Base-by-base conservation (phyloP, 2,329 filamentous ascomycete genomes). In the Aspergillus sp. region DNA sequence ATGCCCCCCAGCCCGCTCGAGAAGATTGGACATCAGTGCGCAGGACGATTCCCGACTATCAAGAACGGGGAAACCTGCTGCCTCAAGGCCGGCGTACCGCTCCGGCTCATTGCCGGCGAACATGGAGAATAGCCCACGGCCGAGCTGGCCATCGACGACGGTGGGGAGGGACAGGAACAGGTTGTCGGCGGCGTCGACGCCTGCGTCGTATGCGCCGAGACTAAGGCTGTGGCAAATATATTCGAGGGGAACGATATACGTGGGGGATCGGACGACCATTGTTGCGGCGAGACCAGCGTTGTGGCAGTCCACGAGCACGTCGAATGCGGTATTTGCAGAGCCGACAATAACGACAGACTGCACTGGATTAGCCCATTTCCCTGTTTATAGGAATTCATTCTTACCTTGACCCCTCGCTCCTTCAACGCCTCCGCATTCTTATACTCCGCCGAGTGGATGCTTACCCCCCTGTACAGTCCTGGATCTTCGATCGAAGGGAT, bases 281-380 rank as follows among this genome's bases (percentile, higher is more conserved):
- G 78, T 81, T 15, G 75, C 68, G 23, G 74, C 65, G n/a, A 76
- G 65, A 3, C 74, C 73, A 3, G 75, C 73, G 33, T 74, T 66
- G 51, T 74, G 72, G 67, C 79, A 79, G 64, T 81, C 77, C 60
- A 79, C 73, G 2, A 78, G 75, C 8, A 81, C 74, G 55, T 81
- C 79, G 63, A 81, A 79, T 0, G 65, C 70, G 0, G 79, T 80
- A 60, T 82, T 82, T 52, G 76, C 80, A 19, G 75, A 76, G 37
- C 79, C 79, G 12, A 82, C 68, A 0, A 81, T 72, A 5, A 81
- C 62, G 3, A 73, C 79, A 8, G 71, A 73, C 63, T 80, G 27
- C 2, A 11, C 0, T 9, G 2, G 17, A 19, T 33, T 17, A n/a
- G 45, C 21, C 17, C 4, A 2, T 14, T 21, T 15, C 14, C 6